Conservation (phyloP, 441 rosid species). For the Daphne laureola region DNA sequence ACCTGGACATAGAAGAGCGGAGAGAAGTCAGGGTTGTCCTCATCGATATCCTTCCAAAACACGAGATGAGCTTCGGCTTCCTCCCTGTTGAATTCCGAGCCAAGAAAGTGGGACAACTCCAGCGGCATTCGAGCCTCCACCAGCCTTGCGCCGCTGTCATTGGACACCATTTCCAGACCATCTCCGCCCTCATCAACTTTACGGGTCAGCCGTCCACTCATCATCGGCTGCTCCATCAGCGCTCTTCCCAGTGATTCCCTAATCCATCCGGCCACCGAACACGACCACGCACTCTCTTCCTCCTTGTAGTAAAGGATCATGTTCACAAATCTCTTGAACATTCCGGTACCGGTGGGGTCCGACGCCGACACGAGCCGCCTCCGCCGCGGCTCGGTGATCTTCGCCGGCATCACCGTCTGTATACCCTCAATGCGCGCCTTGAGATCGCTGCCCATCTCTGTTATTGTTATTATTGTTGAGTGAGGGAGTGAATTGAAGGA, state of each 20-base stretch:
- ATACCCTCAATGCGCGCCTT: constrained; percentile 31
- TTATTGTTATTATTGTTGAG: too few relatives aligned
- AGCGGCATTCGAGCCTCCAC: constrained; percentile 42
- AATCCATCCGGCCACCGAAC: constrained; percentile 55
- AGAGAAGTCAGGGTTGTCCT: constrained; percentile 48
- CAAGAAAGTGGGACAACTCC: constrained; percentile 43
- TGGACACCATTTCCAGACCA: constrained; percentile 57
- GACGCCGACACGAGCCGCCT: constrained; percentile 23
- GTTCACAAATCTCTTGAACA: constrained; percentile 42
- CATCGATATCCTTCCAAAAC: constrained; percentile 69
- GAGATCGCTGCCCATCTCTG: background rate
- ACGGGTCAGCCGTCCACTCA: constrained; percentile 49
- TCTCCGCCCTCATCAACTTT: constrained; percentile 19
- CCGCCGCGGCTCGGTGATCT: constrained; percentile 38
- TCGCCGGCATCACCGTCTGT: constrained; percentile 37
- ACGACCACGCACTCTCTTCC: constrained; percentile 33
- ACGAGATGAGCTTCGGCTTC: constrained; percentile 48
- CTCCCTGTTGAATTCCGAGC: constrained; percentile 22
- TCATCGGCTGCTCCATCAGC: constrained; percentile 42
- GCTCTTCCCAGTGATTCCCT: constrained; percentile 57
- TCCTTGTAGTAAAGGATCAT: constrained; percentile 37
- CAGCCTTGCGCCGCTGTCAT: constrained; percentile 60
- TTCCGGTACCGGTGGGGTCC: constrained; percentile 24
- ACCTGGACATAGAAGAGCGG: constrained; percentile 73
- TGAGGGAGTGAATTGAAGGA: too few relatives aligned